Evolutionary conservation across 2,329 filamentous ascomycete species (phyloP), one percentile per base, ranked within the genome.

Genomic region (Cucurbitaria berberidis): DNA sequence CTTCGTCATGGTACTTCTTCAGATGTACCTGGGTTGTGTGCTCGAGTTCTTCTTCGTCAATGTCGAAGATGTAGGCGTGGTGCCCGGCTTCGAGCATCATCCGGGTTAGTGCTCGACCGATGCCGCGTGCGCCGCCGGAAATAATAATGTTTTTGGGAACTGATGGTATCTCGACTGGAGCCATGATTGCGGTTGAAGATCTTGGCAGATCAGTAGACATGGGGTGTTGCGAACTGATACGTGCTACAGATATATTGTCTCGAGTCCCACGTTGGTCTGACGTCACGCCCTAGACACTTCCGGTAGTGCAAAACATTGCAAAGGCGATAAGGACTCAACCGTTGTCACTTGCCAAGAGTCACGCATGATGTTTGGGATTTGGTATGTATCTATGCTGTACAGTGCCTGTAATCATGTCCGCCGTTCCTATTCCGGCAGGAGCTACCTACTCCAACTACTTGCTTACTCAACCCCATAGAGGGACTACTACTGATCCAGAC

Each of bases 51-150:
- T 68, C 60, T 62, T 69, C 57, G 27, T 76, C 73, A 35, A 74
- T 72, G 60, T 81, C 80, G 47, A 81, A 70, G 32, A 81, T 75
- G 66, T 76, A 81, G 55, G 81, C 76, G 34, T 75, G 75, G 64
- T 81, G 76, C 26, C 80, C 78, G 16, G 67, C 67, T 58, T 75
- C 67, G 38, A 78, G 77, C 47, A 78, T 76, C 53, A 80, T 78
- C 21, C 79, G 76, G n/a, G 74, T 74, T 29, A 81, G 62, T 26
- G 73, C 76, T 45, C 80, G 73, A 13, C 81, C 80, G 52, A 82
- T 81, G n/a, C 80, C 80, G 38, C 75, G 74, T 5, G 77, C 78
- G 22, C 75, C 78, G 21, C 78, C 79, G 27, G 70, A 74, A 34
- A 78, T 70, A 59, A 78, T 62, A 46, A 75, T 65, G 27, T 74